Conservation (phyloP, 345 rosid species). For the Eucalyptus sideroxylon region DNA sequence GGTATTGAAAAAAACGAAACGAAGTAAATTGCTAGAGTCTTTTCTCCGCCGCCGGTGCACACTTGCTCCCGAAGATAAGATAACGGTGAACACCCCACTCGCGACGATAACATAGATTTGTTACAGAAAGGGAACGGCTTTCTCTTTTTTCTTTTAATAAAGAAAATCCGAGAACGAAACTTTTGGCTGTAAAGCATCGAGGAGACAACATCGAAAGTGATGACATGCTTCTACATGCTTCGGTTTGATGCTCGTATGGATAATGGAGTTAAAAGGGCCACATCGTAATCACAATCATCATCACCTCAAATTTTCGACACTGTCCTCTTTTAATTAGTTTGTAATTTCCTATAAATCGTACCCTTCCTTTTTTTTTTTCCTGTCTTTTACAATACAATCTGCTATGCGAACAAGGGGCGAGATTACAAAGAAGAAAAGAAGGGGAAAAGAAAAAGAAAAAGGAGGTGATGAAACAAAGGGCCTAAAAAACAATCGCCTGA, state of each 20-base stretch:
- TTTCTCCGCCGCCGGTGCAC: neutral
- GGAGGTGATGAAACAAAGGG: neutral
- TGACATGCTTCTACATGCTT: neutral
- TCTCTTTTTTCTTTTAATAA: neutral
- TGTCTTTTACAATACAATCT: neutral
- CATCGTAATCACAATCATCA: neutral
- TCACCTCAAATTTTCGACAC: neutral
- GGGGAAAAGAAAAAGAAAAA: neutral
- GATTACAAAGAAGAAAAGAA: neutral
- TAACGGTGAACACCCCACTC: neutral
- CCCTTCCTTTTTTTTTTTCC: neutral
- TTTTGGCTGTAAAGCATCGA: neutral
- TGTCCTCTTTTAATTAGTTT: neutral
- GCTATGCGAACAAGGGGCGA: neutral
- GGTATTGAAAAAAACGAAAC: neutral
- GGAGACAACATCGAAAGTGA: neutral
- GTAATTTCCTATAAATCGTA: neutral
- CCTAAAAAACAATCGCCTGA: neutral
- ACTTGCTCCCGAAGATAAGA: neutral
- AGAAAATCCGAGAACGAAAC: neutral
- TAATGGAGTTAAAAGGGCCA: neutral
- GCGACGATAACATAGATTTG: neutral
- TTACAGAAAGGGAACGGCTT: neutral
- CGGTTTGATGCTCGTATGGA: neutral
- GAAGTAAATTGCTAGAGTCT: neutral